Conservation (phyloP, 768 basidiomycete species). For the Phlebiopsis gigantea region DNA sequence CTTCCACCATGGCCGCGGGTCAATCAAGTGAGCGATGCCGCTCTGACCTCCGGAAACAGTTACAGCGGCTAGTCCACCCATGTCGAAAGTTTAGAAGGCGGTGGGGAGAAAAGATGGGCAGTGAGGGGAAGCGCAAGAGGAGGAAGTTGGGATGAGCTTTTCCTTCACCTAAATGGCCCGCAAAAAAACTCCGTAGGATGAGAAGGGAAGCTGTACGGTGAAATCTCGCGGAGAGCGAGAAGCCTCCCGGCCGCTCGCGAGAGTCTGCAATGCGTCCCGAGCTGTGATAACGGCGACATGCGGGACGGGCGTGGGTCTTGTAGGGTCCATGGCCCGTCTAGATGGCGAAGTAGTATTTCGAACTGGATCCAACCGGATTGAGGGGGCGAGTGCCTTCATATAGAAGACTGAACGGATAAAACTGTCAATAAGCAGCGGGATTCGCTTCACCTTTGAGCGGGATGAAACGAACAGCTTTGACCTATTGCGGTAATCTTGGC, state of each 20-base stretch:
- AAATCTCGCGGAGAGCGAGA: conserved; percentile 10
- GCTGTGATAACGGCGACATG: not conserved
- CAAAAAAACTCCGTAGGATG: conserved; percentile 7
- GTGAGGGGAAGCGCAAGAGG: conserved; percentile 1
- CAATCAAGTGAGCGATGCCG: conserved; percentile 20
- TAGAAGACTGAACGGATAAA: conserved; percentile 2
- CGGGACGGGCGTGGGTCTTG: not conserved
- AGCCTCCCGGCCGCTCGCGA: conserved; percentile 1
- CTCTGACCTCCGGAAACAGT: conserved; percentile 10
- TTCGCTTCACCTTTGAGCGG: not conserved
- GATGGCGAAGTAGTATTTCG: not conserved
- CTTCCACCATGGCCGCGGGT: conserved; percentile 20
- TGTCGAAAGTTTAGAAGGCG: conserved; percentile 6
- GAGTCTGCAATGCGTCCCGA: conserved; percentile 1
- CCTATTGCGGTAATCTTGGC: not conserved
- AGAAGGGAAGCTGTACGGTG: conserved; percentile 12
- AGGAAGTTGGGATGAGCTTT: not conserved
- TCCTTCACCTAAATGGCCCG: not conserved
- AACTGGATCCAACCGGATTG: not conserved
- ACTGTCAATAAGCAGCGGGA: not conserved
- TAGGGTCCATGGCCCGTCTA: not conserved
- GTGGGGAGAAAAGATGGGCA: conserved; percentile 5
- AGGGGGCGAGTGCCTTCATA: not conserved
- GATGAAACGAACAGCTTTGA: not conserved
- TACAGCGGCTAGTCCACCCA: conserved; percentile 24